Base-by-base conservation (phyloP, 1,284 basidiomycete genomes). In the Ceratobasidium sp. region DNA sequence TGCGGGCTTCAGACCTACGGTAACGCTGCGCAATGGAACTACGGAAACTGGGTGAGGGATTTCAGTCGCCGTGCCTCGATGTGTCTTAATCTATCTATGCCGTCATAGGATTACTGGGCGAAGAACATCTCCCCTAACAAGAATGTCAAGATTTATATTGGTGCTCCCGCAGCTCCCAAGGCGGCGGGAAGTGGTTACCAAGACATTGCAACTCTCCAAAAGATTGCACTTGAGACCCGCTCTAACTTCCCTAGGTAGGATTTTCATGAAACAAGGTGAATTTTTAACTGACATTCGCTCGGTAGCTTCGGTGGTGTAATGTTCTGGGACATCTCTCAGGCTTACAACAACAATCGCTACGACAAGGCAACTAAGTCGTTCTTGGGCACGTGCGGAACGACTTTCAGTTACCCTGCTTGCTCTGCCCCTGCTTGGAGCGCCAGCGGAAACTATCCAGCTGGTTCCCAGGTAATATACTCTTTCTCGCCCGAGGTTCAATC, bases 301-400 rank as follows among this genome's bases (percentile, higher is more conserved):
- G 13, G 56, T 20, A 75, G 90, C 0, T 93, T 92, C 79, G 91
- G 92, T 20, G 91, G 91, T 40, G 74, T 92, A 20, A 93, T 92
- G 91, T 82, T 93, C 62, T 93, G 91, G 91, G 92, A 92, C 82
- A 89, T 88, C 54, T 92, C 91, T 59, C 91, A 92, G 83, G 91
- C 91, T 15, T 91, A 89, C 80, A 87, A 90, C 90, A 82, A 74
- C 44, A 46, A 48, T 23, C 77, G 78, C 40, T 93, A 88, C 80
- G 91, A 92, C 81, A 82, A 87, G 20, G 88, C 88, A 2, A 89
- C 92, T 79, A 93, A 93, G 85, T 87, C 90, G 40, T 85, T 92
- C 56, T 84, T 86, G 17, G 91, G 91, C 57, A 89, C 91, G 28
- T 80, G 80, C 61, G 79, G 77, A 26, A 64, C 69, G 10, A 90